Evolutionary conservation across 2,329 filamentous ascomycete species (phyloP).

Genomic region (Colletotrichum sp.): DNA sequence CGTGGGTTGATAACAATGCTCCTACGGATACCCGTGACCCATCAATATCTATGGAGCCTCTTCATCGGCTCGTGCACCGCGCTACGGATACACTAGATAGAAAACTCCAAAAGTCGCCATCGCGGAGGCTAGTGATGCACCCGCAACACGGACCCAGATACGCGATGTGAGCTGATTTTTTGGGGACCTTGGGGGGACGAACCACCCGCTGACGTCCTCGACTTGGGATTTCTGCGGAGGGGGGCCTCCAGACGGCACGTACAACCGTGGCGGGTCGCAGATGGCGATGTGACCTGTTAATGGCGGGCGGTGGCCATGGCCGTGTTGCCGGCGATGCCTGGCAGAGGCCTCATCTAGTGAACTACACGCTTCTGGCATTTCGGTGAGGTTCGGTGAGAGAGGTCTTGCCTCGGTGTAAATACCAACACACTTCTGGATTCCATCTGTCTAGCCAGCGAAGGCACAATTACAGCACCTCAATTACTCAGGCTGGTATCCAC

Average conservation of each 20-base stretch:
- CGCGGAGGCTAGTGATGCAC: conserved; percentile 3
- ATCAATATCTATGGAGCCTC: not conserved
- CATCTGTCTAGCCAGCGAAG: no score
- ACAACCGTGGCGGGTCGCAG: not conserved
- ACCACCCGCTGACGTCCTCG: conserved; percentile 3
- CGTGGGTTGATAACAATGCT: not conserved
- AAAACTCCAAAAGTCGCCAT: not conserved
- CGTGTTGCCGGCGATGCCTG: not conserved
- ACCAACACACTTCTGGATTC: no score
- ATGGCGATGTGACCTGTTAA: not conserved
- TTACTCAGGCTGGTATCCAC: not conserved
- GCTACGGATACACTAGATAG: not conserved
- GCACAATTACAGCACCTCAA: not conserved
- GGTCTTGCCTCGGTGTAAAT: not conserved
- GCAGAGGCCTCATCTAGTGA: not conserved
- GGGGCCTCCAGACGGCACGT: not conserved
- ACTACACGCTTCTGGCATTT: rapidly evolving
- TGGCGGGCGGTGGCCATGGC: not conserved
- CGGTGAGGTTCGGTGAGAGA: not conserved
- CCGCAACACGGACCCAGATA: conserved; percentile 7
- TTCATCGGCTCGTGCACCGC: not conserved
- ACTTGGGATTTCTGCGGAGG: not conserved
- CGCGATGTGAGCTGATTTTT: not conserved
- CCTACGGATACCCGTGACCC: not conserved
- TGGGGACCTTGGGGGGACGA: not conserved